Evolutionary conservation across 2,329 filamentous ascomycete genomes (phyloP).

Genomic region (Fusarium floridanum): DNA sequence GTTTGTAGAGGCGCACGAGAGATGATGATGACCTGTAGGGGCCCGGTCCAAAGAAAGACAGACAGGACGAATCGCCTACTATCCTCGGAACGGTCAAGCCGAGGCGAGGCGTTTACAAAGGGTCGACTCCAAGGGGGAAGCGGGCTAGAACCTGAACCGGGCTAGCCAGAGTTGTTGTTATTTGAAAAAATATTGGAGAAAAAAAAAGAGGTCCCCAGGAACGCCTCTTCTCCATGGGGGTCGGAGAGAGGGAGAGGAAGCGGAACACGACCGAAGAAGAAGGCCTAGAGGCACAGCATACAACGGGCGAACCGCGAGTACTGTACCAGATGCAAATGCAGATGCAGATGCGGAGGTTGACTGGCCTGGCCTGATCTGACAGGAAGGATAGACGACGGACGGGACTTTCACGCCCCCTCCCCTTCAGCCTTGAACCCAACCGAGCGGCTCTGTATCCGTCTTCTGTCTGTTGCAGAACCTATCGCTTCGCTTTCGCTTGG

Average conservation of each 20-base stretch:
- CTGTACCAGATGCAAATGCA: neutral
- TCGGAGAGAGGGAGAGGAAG: constrained; percentile 14
- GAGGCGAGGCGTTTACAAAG: constrained; percentile 23
- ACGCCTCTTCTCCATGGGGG: constrained; percentile 25
- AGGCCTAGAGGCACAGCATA: neutral
- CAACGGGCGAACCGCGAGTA: neutral
- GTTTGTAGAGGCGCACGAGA: neutral
- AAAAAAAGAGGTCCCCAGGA: constrained; percentile 6
- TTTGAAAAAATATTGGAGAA: neutral
- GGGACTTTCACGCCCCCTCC: neutral
- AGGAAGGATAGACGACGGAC: neutral
- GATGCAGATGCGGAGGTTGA: constrained; percentile 4
- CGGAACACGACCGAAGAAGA: constrained; percentile 28
- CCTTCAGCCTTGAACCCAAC: constrained; percentile 5
- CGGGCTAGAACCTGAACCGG: constrained; percentile 13
- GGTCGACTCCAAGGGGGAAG: constrained; percentile 1
- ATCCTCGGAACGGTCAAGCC: constrained; percentile 34
- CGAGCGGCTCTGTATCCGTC: constrained; percentile 5
- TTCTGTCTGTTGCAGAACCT: constrained; percentile 8
- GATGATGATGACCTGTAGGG: constrained; percentile 26
- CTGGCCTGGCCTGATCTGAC: neutral
- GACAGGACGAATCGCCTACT: constrained; percentile 27
- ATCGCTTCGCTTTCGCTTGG: constrained; percentile 8
- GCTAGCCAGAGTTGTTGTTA: neutral
- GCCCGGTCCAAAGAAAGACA: constrained; percentile 8